These are phyloP conservation scores for Paecilomyces fulvus DNA, from an alignment of 2,329 filamentous ascomycete genomes.

Conservation along the genomic window DNA sequence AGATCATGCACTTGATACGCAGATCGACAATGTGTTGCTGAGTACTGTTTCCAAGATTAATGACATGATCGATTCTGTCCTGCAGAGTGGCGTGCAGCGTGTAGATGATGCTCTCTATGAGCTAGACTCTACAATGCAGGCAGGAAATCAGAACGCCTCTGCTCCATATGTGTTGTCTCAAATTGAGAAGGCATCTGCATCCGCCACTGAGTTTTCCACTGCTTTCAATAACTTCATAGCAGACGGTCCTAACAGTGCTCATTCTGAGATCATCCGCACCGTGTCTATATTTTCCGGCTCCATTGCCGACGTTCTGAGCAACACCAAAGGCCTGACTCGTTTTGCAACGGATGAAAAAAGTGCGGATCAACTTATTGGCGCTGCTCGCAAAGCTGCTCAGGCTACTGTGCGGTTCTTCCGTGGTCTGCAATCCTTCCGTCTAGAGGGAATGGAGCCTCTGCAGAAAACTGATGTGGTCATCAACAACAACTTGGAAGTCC, in stretches of 20 bases:
- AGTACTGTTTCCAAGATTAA: constrained; percentile 88
- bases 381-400: constrained; percentile 73
- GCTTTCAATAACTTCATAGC: constrained; percentile 98
- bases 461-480: constrained; percentile 97
- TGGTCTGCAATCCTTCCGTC: constrained; percentile 81
- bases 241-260: constrained; percentile 82
- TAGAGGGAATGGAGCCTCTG: constrained; percentile 80
- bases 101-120: constrained; percentile 97
- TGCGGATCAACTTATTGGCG: constrained; percentile 72
- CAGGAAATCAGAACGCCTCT: constrained; percentile 95
- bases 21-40: constrained; percentile 82
- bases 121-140: constrained; percentile 94
- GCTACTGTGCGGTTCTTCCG: constrained; percentile 94
- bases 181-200: constrained; percentile 91
- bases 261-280: constrained; percentile 85
- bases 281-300: constrained; percentile 85
- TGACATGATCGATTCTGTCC: constrained; percentile 92
- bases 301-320: constrained; percentile 86
- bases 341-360: constrained; percentile 96
- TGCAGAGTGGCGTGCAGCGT: constrained; percentile 84
- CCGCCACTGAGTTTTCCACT: constrained; percentile 93
- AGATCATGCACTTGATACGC: constrained; percentile 74
- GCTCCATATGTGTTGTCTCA: constrained; percentile 92
- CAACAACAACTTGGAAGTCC: constrained; percentile 93
- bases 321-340: constrained; percentile 88